These are phyloP conservation scores for Aspergillus amoenus DNA, from an alignment of 2,329 filamentous ascomycete genomes.

Conservation along the genomic window DNA sequence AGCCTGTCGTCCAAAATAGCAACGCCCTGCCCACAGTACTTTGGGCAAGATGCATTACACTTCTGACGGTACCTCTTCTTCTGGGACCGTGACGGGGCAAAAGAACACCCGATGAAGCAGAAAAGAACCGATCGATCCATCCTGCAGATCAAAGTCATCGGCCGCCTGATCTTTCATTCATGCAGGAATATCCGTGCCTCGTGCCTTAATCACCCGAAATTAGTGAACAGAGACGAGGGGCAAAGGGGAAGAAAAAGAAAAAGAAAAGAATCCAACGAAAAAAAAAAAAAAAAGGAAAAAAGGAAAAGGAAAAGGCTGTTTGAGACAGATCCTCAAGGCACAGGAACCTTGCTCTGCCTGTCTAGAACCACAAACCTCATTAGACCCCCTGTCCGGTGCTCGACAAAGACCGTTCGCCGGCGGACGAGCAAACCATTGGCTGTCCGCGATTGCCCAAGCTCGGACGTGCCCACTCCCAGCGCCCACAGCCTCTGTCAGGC, in stretches of 20 bases:
- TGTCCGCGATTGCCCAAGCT: slow-evolving; percentile 25
- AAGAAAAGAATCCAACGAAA: too few relatives aligned
- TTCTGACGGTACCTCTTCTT: slow-evolving; percentile 17
- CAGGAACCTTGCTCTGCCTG: slow-evolving; percentile 12
- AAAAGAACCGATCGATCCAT: not conserved
- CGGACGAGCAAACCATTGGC: slow-evolving; percentile 22
- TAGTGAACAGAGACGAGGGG: not conserved
- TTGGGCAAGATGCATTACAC: slow-evolving; percentile 16
- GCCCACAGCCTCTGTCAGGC: slow-evolving; percentile 30
- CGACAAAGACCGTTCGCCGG: slow-evolving; percentile 16
- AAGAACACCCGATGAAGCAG: slow-evolving; percentile 21
- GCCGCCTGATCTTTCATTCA: slow-evolving; percentile 29
- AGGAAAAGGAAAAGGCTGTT: slow-evolving; percentile 1
- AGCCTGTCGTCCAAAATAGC: slow-evolving; percentile 4
- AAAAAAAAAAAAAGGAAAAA: not conserved
- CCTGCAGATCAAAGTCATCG: slow-evolving; percentile 26
- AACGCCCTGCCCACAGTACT: slow-evolving; percentile 3
- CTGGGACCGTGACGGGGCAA: slow-evolving; percentile 28
- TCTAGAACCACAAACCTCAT: slow-evolving; percentile 21
- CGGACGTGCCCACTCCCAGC: slow-evolving; percentile 18
- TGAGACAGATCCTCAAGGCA: slow-evolving; percentile 10
- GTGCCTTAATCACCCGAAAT: slow-evolving; percentile 23
- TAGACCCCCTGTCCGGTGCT: slow-evolving; percentile 16
- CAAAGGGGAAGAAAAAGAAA: too few relatives aligned
- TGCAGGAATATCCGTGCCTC: slow-evolving; percentile 23